A percentile compares a stretch with the other conserved stretches of the same genome.
Evolutionary conservation across 164 flowering plant genomes (phyloP).

Genomic region (Piper betle): DNA sequence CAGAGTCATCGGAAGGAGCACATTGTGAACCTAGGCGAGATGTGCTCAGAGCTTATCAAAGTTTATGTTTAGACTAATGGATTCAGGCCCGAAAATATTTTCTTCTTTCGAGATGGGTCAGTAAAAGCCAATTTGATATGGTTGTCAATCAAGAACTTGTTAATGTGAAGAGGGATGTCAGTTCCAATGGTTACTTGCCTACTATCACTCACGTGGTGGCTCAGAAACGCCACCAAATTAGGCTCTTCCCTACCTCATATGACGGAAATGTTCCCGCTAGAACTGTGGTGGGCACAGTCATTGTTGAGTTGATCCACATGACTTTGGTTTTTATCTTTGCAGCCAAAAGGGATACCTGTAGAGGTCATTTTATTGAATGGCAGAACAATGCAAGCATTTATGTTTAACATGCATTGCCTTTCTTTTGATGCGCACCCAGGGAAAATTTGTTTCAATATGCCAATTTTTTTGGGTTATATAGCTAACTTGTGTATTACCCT

Average conservation of each 20-base stretch:
- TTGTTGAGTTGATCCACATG: slow-evolving; percentile 51
- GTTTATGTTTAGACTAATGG: slow-evolving; percentile 29
- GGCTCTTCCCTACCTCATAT: slow-evolving; percentile 31
- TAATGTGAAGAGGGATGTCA: slow-evolving; percentile 16
- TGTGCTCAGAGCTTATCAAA: slow-evolving; percentile 49
- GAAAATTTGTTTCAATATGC: too few species aligned
- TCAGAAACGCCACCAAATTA: slow-evolving; percentile 65
- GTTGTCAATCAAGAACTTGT: slow-evolving; percentile 55
- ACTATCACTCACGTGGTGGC: slow-evolving; percentile 57
- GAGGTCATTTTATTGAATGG: too few species aligned
- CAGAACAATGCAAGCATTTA: too few species aligned
- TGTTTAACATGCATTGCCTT: too few species aligned
- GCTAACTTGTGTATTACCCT: too few species aligned
- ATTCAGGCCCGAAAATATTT: slow-evolving; percentile 38
- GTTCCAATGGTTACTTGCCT: slow-evolving; percentile 27
- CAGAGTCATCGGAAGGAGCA: too few species aligned
- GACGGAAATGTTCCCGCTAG: slow-evolving; percentile 52
- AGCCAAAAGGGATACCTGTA: slow-evolving; percentile 65
- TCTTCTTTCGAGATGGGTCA: slow-evolving; percentile 76
- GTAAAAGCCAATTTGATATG: slow-evolving; percentile 76
- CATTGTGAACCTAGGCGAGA: too few species aligned
- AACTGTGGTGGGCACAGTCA: slow-evolving; percentile 53
- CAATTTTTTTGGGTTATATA: too few species aligned
- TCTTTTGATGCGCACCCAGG: too few species aligned
- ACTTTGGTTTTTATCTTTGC: slow-evolving; percentile 68